Evolutionary conservation across 2,329 filamentous ascomycete species (phyloP), one percentile per base, ranked within the genome.

Genomic region (Remersonia thermophila): DNA sequence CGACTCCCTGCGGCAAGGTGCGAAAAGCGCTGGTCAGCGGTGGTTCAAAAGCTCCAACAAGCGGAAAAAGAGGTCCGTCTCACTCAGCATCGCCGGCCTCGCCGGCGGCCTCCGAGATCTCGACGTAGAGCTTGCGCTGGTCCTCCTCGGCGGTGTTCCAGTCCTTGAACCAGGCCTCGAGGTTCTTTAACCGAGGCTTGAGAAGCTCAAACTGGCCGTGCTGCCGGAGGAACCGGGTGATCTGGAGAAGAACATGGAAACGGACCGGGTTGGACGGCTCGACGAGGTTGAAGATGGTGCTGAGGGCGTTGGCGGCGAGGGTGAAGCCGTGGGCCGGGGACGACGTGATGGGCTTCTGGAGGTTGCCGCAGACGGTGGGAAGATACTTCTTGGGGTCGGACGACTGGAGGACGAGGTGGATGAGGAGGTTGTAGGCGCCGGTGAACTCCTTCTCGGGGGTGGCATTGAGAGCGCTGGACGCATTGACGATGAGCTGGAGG

Each of bases 381-480:
- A 98, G 78, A 66, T 91, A 82, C 63, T 82, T 83, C 61, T 85
- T 80, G 48, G 82, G 74, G 51, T 87, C 83, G 51, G 82, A 76
- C 41, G 86, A 84, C 64, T 93, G 84, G 53, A 85, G 72, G 49
- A 93, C 77, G 42, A 98, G 79, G 67, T 95, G 84, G 55, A 96
- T 80, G 59, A 98, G 80, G 51, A 96, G 80, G 66, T 98, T 96
- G 67, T 95, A 95, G 43, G 89, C 85, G 41, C 89, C 81, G 42
- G 85, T 87, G 59, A 95, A 91, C 62, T 96, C 89, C 73, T 91
- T 93, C 71, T 98, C 91, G 40, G 89, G 84, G 38, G 86, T 83
- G 45, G 73, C 72, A 62, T 87, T 93, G 56, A 98, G 69, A 34
- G 72, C 73, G 36, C 72, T 63, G 36, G 84, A 85, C 39, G 83